These are phyloP conservation scores for Kwoniella bestiolae DNA, from an alignment of 768 basidiomycete species.

Conservation along the genomic window DNA sequence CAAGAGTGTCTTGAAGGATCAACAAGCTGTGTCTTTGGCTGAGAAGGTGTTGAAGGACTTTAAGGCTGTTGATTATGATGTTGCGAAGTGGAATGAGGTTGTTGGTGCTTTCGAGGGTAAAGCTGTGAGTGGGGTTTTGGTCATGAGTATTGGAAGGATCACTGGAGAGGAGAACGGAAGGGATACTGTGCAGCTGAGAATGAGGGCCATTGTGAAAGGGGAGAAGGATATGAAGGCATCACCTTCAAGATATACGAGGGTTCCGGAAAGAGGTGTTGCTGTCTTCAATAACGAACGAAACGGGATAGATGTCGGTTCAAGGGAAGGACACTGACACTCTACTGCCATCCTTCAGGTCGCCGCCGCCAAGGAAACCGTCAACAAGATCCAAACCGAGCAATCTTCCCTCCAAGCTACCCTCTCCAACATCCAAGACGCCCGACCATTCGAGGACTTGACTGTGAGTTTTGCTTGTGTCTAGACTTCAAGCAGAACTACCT, in stretches of 20 bases:
- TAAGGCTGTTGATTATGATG: slow-evolving; percentile 94
- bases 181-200: too few species aligned
- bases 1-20: slow-evolving; percentile 88
- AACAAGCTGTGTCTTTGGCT: slow-evolving; percentile 84
- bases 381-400: slow-evolving; percentile 88
- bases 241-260: too few species aligned
- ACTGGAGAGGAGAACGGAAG: not conserved
- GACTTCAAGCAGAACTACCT: not conserved
- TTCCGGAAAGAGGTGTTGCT: too few species aligned
- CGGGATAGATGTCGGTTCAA: too few species aligned
- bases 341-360: slow-evolving; percentile 67
- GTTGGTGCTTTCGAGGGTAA: slow-evolving; percentile 96
- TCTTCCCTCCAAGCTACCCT: slow-evolving; percentile 89
- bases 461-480: slow-evolving; percentile 62
- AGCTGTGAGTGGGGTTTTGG: slow-evolving; percentile 78
- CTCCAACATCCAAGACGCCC: slow-evolving; percentile 93
- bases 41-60: slow-evolving; percentile 86
- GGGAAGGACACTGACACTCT: not conserved
- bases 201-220: too few species aligned
- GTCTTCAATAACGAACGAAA: too few species aligned
- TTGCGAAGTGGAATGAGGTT: slow-evolving; percentile 82
- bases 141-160: too few species aligned
- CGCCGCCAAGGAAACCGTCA: slow-evolving; percentile 84
- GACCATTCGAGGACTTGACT: slow-evolving; percentile 95
- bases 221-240: too few species aligned